Conservation (phyloP, 176 grass and related monocot genomes). For the Eleusine coracana region DNA sequence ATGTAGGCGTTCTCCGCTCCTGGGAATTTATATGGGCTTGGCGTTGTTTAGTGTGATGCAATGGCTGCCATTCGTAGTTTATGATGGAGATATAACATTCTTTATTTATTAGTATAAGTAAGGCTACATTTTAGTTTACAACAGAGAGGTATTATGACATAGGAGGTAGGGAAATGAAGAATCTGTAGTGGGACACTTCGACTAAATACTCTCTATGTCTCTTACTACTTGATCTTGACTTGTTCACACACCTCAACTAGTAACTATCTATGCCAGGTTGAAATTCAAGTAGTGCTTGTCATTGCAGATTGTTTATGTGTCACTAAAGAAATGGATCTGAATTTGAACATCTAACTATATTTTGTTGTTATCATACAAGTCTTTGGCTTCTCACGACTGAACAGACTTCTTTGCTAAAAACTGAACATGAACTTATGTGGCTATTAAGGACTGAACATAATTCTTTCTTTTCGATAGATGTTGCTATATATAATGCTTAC, state of each 20-base stretch:
- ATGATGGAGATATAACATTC: background rate
- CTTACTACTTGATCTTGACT: background rate
- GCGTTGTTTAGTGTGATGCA: background rate
- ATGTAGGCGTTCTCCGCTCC: too few relatives aligned
- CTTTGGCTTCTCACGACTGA: too few relatives aligned
- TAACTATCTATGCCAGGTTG: constrained; percentile 68
- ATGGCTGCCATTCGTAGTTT: constrained; percentile 13
- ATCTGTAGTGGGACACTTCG: background rate
- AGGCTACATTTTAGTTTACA: constrained; percentile 17
- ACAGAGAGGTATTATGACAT: background rate
- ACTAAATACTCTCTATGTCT: background rate
- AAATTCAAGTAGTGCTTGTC: constrained; percentile 69
- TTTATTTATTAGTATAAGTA: background rate
- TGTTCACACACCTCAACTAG: constrained; percentile 22
- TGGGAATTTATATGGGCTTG: background rate
- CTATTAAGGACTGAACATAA: too few relatives aligned
- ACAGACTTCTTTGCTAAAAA: too few relatives aligned
- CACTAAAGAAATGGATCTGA: too few relatives aligned
- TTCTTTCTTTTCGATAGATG: too few relatives aligned
- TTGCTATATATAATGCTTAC: too few relatives aligned
- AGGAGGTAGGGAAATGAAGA: constrained; percentile 15
- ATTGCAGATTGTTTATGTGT: too few relatives aligned
- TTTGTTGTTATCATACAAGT: too few relatives aligned
- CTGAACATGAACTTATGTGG: too few relatives aligned
- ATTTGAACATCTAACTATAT: too few relatives aligned